Base-by-base conservation (phyloP, 1,139 yeast species). In the Yamadazyma jaroonii region DNA sequence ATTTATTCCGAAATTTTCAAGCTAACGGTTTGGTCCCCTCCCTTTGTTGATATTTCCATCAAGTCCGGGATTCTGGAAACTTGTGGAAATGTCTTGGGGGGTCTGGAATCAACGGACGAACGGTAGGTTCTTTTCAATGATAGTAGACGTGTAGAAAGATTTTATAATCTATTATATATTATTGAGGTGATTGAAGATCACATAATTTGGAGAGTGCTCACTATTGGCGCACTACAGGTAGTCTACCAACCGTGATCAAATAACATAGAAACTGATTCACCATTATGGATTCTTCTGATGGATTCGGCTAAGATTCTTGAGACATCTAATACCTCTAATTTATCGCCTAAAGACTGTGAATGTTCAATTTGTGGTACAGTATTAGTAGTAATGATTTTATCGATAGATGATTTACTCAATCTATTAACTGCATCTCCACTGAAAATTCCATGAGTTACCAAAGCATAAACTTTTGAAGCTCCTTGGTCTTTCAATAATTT, bases 221-320 rank as follows among this genome's bases (percentile, higher is more conserved):
- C n/a, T n/a, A n/a, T n/a, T n/a, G n/a, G n/a, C n/a, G n/a, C n/a
- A n/a, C n/a, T n/a, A n/a, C n/a, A n/a, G n/a, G n/a, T n/a, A n/a
- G n/a, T n/a, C n/a, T n/a, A n/a, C 84, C 86, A 81, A 2, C 88
- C 90, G 52, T 87, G 90, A 54, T 89, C 96, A 64, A 92, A 92
- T 44, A 92, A 71, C 87, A 89, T 84, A 13, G 95, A 84, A 14
- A 92, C 96, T 22, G 92, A 81, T 67, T 92, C 99, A 48, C 99
- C 99, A 52, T 92, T 92, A 61, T 92, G 96, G 34, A 92, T 90
- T 59, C 99, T 74, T 60, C 99, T 74, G 35, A 92, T 88, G 2
- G 97, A 92, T 59, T 92, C 99, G 11, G 95, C 96, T 54, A 92
- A 83, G 12, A 90, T 79, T 42, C 86, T 70, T 6, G 95, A 81